phyloP scores from a whole-genome alignment of 495 filamentous ascomycete species.

The Daldinia caldariorum region DNA sequence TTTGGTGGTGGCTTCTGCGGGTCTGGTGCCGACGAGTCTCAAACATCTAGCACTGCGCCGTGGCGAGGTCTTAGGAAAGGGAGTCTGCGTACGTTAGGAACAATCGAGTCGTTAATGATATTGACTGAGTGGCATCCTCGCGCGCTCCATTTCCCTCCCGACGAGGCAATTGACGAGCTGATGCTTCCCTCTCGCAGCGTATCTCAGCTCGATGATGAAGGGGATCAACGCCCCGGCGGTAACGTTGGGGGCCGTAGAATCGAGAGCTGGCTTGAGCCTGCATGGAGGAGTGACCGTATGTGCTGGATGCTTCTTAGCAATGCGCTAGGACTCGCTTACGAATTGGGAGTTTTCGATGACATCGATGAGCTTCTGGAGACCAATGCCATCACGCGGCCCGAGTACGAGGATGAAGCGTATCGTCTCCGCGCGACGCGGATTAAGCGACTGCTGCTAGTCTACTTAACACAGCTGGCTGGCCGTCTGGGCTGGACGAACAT shows the following conservation, averaged over 20 bases:
- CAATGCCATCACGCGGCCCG: constrained; percentile 64
- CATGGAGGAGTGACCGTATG: constrained; percentile 97
- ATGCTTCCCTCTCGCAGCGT: constrained; percentile 61
- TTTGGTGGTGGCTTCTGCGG: constrained; percentile 89
- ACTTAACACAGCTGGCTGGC: constrained; percentile 90
- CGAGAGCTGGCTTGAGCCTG: constrained; percentile 94
- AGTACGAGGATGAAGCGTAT: constrained; percentile 75
- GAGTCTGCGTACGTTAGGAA: constrained; percentile 86
- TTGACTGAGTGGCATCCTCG: constrained; percentile 97
- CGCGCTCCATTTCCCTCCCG: constrained; percentile 93
- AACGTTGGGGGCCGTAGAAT: constrained; percentile 75
- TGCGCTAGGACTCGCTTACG: constrained; percentile 87
- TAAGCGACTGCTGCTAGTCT: constrained; percentile 85
- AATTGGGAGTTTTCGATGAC: constrained; percentile 93
- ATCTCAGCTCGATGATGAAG: constrained; percentile 60
- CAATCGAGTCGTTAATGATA: constrained; percentile 91
- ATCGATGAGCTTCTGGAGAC: constrained; percentile 68
- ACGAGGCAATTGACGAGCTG: constrained; percentile 73
- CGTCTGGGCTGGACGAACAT: constrained; percentile 92
- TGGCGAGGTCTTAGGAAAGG: constrained; percentile 72
- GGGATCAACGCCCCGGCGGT: constrained; percentile 54
- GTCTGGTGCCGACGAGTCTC: constrained; percentile 72
- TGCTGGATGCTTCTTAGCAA: constrained; percentile 98
- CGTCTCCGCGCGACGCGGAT: constrained; percentile 81
- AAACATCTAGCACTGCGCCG: constrained; percentile 69